Conservation (phyloP, 441 rosid species). For the Jatropha multifida region DNA sequence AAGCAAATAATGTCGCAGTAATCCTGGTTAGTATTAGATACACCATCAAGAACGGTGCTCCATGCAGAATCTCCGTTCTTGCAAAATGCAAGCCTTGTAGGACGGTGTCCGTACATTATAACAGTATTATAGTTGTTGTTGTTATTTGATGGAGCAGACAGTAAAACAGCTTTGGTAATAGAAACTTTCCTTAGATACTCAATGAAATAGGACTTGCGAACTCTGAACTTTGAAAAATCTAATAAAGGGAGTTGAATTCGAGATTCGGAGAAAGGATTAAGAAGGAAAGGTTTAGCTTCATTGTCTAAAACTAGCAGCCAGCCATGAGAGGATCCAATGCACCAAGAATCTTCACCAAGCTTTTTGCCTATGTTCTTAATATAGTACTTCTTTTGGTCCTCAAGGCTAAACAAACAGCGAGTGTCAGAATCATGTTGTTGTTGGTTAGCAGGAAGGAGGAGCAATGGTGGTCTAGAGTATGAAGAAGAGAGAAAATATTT, state of each 20-base stretch:
- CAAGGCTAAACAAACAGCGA: not conserved
- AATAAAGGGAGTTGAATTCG: conserved; percentile 3
- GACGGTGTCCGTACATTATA: not conserved
- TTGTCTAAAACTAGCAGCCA: conserved; percentile 23
- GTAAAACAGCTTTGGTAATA: conserved; percentile 13
- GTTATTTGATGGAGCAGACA: not conserved
- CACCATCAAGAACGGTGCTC: conserved; percentile 16
- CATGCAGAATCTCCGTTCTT: conserved; percentile 9
- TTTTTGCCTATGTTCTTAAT: not conserved
- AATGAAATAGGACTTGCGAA: not conserved
- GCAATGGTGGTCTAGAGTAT: not conserved
- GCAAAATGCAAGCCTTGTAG: conserved; percentile 14
- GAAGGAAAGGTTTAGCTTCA: not conserved
- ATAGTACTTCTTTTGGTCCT: not conserved
- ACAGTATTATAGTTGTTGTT: conserved; percentile 5
- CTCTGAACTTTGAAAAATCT: not conserved
- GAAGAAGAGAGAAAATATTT: not conserved
- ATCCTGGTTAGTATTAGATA: not conserved
- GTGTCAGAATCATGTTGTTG: not conserved
- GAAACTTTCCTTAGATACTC: not conserved
- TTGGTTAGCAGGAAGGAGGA: not conserved
- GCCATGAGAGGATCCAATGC: conserved; percentile 30
- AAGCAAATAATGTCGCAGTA: conserved; percentile 18
- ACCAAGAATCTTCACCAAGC: not conserved
- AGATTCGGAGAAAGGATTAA: not conserved